phyloP scores from a whole-genome alignment of 129 eudicot genomes.

The Pseudognaphalium luteoalbum region DNA sequence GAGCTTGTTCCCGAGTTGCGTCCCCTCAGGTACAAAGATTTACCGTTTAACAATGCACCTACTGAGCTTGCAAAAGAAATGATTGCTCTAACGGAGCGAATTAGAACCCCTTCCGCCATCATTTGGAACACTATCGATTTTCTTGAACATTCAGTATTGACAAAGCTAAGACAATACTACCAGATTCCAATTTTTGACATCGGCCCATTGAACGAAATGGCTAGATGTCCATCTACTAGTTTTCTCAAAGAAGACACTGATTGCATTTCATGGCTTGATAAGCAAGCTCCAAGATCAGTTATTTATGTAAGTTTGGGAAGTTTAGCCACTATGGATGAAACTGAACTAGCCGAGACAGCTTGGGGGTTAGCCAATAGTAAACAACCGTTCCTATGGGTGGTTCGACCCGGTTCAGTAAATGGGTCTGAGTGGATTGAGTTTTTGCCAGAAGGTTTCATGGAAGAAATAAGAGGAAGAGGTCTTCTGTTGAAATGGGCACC shows the following conservation, averaged over 20 bases:
- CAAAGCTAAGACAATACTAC: conserved; percentile 35
- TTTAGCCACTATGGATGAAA: conserved; percentile 36
- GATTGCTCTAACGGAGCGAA: conserved; percentile 12
- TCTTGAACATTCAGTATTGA: conserved; percentile 44
- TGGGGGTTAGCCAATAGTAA: conserved; percentile 55
- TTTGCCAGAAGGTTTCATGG: conserved; percentile 42
- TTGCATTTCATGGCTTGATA: conserved; percentile 58
- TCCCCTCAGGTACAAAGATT: conserved; percentile 41
- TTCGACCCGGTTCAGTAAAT: conserved; percentile 48
- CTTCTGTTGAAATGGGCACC: conserved; percentile 53
- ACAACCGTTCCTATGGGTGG: conserved; percentile 56
- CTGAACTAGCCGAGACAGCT: conserved; percentile 49
- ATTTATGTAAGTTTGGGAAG: conserved; percentile 61
- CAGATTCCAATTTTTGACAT: conserved; percentile 45
- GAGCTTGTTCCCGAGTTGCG: conserved; percentile 36
- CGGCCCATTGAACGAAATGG: conserved; percentile 49
- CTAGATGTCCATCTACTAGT: conserved; percentile 35
- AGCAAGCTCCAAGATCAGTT: conserved; percentile 52
- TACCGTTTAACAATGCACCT: conserved; percentile 13
- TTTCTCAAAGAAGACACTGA: conserved; percentile 38
- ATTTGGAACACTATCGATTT: conserved; percentile 59
- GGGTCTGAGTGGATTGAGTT: conserved; percentile 45
- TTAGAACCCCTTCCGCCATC: conserved; percentile 40
- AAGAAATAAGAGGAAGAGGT: conserved; percentile 37
- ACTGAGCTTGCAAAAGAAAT: conserved; percentile 15